Evolutionary conservation across 106 monocot species (phyloP).

Genomic region (Dendrobium officinale): DNA sequence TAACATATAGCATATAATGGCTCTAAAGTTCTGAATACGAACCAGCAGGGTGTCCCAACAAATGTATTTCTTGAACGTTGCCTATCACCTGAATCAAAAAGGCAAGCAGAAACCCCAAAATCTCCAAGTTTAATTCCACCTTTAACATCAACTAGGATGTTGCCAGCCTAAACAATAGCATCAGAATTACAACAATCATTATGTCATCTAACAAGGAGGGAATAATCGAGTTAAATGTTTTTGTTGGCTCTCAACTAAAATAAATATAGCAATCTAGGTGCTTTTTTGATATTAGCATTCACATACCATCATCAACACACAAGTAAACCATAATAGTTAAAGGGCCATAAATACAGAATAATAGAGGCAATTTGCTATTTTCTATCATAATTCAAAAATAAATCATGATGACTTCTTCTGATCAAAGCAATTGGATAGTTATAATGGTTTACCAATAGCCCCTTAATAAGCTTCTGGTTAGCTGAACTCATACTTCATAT

Average conservation of each 20-base stretch:
- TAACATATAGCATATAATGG: not conserved
- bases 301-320: not conserved
- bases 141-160: conserved; percentile 62
- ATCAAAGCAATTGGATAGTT: not conserved
- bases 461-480: too few relatives aligned
- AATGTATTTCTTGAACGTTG: conserved; percentile 66
- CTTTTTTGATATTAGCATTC: not conserved
- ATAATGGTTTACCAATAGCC: too few relatives aligned
- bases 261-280: too few relatives aligned
- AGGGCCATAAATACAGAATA: not conserved
- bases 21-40: not conserved
- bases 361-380: not conserved
- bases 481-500: too few relatives aligned
- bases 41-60: conserved; percentile 91
- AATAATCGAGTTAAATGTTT: not conserved
- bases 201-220: not conserved
- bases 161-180: conserved; percentile 52
- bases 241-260: not conserved
- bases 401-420: not conserved
- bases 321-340: not conserved
- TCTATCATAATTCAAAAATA: not conserved
- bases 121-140: conserved; percentile 72
- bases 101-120: conserved; percentile 76
- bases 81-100: conserved; percentile 68
- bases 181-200: not conserved